Base-by-base conservation (phyloP, 352 stramenopile species). In the Phytophthora europaea region DNA sequence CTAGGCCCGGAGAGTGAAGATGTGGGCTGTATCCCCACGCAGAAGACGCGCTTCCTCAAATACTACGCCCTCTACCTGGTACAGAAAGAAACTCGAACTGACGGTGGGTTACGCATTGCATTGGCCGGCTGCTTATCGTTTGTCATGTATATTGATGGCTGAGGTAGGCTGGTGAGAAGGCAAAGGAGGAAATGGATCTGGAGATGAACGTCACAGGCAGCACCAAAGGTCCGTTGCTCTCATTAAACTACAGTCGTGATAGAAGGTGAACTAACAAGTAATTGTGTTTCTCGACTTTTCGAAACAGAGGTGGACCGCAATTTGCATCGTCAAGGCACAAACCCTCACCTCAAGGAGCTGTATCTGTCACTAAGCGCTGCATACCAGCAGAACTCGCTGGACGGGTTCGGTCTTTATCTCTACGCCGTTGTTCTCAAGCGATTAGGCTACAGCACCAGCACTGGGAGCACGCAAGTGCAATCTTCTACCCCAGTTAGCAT, bases 331-430 rank as follows among this genome's bases (percentile, higher is more conserved):
- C 74, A 89, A 45, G 85, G 78, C 53, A 62, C 65, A 28, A 96
- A 94, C 61, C 89, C 88, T 53, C 75, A 94, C 58, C 61, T 96
- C 15, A 92, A 93, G 65, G 83, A 94, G 56, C 73, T 96, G 34
- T 88, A 91, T 33, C 22, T 88, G 23, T 72, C 78, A 31, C 79
- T 96, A 33, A 81, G 81, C 33, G 64, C 50, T 18, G 76, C 76
- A 26, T 87, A 95, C 67, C 73, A 83, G 52, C 75, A 81, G 23
- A 77, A 79, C n/a, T 52, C 63, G 6, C 80, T 96, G 13, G 89
- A 96, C 51, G 84, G 80, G 2, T 94, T 95, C 65, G 85, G 87
- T 0, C 76, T 96, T 22, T 96, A 95, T 67, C 81, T 96, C 16
- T 95, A 92, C 57, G 88, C 85, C 4, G 83, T 96, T 33, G 85